Base-by-base conservation (phyloP, 129 eudicot genomes). In the Mikania micrantha region DNA sequence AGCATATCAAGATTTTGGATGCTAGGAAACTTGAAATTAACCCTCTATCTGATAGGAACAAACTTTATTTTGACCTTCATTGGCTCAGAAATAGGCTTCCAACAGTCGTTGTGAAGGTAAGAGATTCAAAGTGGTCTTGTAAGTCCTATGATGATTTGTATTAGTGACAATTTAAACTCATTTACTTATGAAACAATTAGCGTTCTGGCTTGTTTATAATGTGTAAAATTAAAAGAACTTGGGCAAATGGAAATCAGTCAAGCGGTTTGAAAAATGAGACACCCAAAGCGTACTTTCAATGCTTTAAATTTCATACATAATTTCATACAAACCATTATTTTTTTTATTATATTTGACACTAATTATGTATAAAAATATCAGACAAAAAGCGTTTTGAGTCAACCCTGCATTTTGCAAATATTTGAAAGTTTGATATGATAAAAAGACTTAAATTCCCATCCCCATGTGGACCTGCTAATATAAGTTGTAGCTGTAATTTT, bases 61-160 rank as follows among this genome's bases (percentile, higher is more conserved):
- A 78, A 52, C 87, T 84, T 48, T 86, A 84, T 69, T 93, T 88
- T 69, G 89, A 81, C 42, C 91, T 88, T 41, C 91, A 93, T 52
- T 61, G 71, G 69, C 81, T 78, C 42, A 82, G 76, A 78, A 81
- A 86, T 64, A 86, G 41, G 81, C 96, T 93, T 63, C 81, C 92
- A n/a, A 71, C 78, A 27, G 86, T 86, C 28, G 86, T 93, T 20
- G 98, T 93, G 24, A 84, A 83, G 98, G 98, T 88, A 68, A 76
- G 85, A 11, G 38, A 38, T 54, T 29, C 25, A 22, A 64, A 60
- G 20, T 56, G 20, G 67, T 34, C 24, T 71, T 60, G 32, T 36
- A 60, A 28, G 48, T 15, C 12, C 34, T 19, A 27, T 48, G n/a
- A 61, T 49, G 60, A 24, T 44, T 22, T 59, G 59, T 9, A 21